phyloP scores from a whole-genome alignment of 2,329 filamentous ascomycete genomes.

The Cryoendolithus antarcticus region DNA sequence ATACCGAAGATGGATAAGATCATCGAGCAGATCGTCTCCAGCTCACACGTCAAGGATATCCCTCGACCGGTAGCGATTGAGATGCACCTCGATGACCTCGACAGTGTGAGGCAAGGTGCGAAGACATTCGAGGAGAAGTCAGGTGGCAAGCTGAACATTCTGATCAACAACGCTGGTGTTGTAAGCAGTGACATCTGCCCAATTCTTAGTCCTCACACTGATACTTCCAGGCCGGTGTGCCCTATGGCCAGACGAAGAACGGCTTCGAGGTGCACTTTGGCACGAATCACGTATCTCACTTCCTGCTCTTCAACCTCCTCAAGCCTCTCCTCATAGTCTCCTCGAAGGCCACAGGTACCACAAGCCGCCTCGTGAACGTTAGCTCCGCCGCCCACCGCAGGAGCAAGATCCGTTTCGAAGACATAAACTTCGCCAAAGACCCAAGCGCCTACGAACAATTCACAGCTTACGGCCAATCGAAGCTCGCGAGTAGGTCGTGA shows the following conservation, averaged over 20 bases:
- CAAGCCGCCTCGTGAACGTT: constrained; percentile 37
- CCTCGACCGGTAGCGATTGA: constrained; percentile 16
- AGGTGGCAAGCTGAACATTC: constrained; percentile 9
- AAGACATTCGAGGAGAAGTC: constrained; percentile 12
- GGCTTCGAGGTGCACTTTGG: constrained; percentile 42
- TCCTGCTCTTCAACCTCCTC: constrained; percentile 42
- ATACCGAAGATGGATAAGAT: constrained; percentile 28
- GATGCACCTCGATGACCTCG: constrained; percentile 21
- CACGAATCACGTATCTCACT: constrained; percentile 43
- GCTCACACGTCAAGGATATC: constrained; percentile 8
- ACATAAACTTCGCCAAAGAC: constrained; percentile 27
- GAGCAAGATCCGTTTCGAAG: constrained; percentile 8
- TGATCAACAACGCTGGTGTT: constrained; percentile 13
- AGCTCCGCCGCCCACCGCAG: constrained; percentile 33
- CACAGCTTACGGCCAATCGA: constrained; percentile 11
- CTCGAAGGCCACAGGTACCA: constrained; percentile 23
- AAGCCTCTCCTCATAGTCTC: constrained; percentile 31
- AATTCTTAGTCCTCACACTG: not conserved
- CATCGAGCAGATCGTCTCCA: constrained; percentile 17
- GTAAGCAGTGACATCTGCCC: not conserved
- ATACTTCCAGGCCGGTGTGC: constrained; percentile 12
- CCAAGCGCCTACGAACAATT: constrained; percentile 8
- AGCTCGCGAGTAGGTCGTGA: constrained; percentile 9
- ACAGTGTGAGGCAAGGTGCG: constrained; percentile 23
- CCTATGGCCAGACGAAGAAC: constrained; percentile 28